These are phyloP conservation scores for Solanum stenotomum DNA, from an alignment of 257 asterid species.

Conservation along the genomic window DNA sequence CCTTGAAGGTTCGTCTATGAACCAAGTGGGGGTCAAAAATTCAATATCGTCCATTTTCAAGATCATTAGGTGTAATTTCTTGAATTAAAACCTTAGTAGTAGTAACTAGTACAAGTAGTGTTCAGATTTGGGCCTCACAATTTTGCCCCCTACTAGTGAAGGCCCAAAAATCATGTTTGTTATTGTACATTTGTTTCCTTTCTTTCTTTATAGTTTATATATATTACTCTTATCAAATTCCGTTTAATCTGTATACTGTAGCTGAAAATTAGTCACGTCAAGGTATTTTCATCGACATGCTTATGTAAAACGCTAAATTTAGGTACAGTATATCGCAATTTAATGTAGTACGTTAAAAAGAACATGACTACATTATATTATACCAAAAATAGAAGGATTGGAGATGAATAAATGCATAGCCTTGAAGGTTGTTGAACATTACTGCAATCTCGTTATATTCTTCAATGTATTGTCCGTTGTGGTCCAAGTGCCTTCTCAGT, in stretches of 20 bases:
- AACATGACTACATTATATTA: background rate
- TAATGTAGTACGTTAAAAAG: background rate
- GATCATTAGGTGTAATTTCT: background rate
- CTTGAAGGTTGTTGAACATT: conserved; percentile 34
- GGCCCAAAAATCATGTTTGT: conserved; percentile 7
- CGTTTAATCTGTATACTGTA: background rate
- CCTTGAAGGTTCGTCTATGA: background rate
- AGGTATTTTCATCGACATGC: background rate
- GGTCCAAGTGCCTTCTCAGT: conserved; percentile 12
- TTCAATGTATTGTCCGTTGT: conserved; percentile 38
- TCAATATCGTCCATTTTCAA: background rate
- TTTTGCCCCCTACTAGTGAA: conserved; percentile 46
- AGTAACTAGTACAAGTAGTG: background rate
- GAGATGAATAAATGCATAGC: conserved; percentile 30
- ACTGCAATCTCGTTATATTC: conserved; percentile 26
- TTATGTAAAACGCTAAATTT: background rate
- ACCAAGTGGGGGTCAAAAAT: background rate
- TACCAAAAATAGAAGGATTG: conserved; percentile 35
- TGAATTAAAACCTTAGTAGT: background rate
- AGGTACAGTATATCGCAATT: background rate
- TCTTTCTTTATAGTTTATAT: background rate
- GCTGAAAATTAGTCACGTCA: background rate
- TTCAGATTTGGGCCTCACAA: conserved; percentile 50
- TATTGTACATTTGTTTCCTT: background rate
- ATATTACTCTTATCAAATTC: background rate